A percentile compares a stretch with the other conserved stretches of the same genome.
Conservation (phyloP, 2,329 filamentous ascomycete genomes). For the Lachnellula suecica region DNA sequence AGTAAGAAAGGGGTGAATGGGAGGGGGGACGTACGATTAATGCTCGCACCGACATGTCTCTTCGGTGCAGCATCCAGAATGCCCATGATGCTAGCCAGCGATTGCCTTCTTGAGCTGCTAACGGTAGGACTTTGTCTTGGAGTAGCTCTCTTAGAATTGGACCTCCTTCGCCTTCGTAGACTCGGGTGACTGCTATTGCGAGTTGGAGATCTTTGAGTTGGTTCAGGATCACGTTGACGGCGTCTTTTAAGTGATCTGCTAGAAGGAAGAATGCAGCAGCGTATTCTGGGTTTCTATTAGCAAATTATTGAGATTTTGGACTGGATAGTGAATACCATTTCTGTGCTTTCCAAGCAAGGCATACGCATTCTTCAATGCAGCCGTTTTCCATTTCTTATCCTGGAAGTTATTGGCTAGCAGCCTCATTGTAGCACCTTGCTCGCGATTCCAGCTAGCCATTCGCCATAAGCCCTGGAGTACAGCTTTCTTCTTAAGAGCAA, state of each 20-base stretch:
- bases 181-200: slow-evolving; percentile 81
- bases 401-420: slow-evolving; percentile 89
- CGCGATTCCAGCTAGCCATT: slow-evolving; percentile 85
- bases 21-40: slow-evolving; percentile 62
- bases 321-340: too few relatives aligned
- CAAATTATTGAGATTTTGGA: too few relatives aligned
- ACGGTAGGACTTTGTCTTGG: slow-evolving; percentile 73
- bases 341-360: slow-evolving; percentile 86
- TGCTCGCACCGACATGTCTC: slow-evolving; percentile 80
- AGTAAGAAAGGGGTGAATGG: neutral
- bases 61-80: slow-evolving; percentile 84
- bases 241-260: slow-evolving; percentile 80
- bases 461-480: slow-evolving; percentile 91
- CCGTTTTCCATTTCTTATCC: slow-evolving; percentile 82
- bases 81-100: slow-evolving; percentile 95
- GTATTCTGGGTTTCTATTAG: slow-evolving; percentile 66
- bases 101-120: slow-evolving; percentile 80
- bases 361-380: slow-evolving; percentile 94
- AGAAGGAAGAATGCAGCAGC: slow-evolving; percentile 94
- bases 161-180: slow-evolving; percentile 84
- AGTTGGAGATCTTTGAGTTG: slow-evolving; percentile 88
- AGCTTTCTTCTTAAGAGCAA: slow-evolving; percentile 87
- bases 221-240: slow-evolving; percentile 80
- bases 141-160: slow-evolving; percentile 72
- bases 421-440: slow-evolving; percentile 77